Evolutionary conservation across 2,329 filamentous ascomycete genomes (phyloP).

Genomic region (Lecanicillium sp.): DNA sequence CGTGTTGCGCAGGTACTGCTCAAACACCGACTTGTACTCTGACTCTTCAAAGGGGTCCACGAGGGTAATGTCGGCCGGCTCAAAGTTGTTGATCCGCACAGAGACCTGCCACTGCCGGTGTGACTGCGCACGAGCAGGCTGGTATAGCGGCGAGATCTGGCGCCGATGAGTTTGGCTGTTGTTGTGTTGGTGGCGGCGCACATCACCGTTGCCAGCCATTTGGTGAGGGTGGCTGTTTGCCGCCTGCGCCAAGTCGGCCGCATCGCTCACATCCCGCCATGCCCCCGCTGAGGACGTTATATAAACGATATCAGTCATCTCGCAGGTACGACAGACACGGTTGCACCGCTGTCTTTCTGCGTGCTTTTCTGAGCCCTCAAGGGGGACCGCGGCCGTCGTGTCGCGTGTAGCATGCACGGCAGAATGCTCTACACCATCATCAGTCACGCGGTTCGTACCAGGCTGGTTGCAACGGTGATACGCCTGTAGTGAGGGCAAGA

Average conservation of each 20-base stretch:
- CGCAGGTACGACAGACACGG: neutral
- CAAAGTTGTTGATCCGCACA: slow-evolving; percentile 13
- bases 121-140: neutral
- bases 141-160: too few relatives aligned
- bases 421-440: too few relatives aligned
- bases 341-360: neutral
- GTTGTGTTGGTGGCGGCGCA: slow-evolving; percentile 3
- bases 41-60: slow-evolving; percentile 16
- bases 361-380: neutral
- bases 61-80: slow-evolving; percentile 10
- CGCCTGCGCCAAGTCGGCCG: too few relatives aligned
- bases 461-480: too few relatives aligned
- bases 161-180: neutral
- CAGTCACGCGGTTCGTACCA: too few relatives aligned
- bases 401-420: slow-evolving; percentile 2
- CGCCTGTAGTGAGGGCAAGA: too few relatives aligned
- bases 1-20: slow-evolving; percentile 17
- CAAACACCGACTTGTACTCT: slow-evolving; percentile 18
- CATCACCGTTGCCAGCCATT: neutral
- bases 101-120: slow-evolving; percentile 16
- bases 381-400: neutral
- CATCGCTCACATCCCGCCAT: too few relatives aligned
- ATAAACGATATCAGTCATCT: slow-evolving; percentile 9
- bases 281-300: slow-evolving; percentile 6
- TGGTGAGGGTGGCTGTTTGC: neutral